phyloP scores from a whole-genome alignment of 2,329 filamentous ascomycete species.

The Fusarium fracticaudum region DNA sequence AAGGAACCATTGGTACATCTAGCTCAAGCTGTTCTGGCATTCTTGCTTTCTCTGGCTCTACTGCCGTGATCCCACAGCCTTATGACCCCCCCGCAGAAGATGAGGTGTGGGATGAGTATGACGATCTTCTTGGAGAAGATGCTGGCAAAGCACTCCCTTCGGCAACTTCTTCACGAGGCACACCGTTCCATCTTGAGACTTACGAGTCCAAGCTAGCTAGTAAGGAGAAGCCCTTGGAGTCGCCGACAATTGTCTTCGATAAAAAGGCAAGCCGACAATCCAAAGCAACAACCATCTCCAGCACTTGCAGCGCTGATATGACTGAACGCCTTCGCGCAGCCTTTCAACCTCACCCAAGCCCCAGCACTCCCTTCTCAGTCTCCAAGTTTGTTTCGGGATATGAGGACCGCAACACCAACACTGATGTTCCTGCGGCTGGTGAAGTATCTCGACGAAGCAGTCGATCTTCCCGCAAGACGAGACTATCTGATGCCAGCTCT shows the following conservation, averaged over 20 bases:
- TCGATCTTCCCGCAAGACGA: constrained; percentile 46
- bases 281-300: constrained; percentile 55
- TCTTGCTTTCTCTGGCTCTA: constrained; percentile 68
- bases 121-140: constrained; percentile 82
- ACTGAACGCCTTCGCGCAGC: constrained; percentile 61
- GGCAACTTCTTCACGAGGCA: constrained; percentile 64
- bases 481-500: constrained; percentile 58
- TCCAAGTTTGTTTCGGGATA: constrained; percentile 50
- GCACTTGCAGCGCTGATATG: constrained; percentile 65
- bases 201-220: constrained; percentile 53
- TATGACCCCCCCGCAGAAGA: constrained; percentile 76
- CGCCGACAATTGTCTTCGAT: constrained; percentile 55
- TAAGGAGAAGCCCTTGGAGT: constrained; percentile 55
- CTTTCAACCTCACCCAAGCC: constrained; percentile 54
- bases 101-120: constrained; percentile 94
- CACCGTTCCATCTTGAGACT: constrained; percentile 65
- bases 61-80: constrained; percentile 71
- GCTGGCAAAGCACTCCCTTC: constrained; percentile 57
- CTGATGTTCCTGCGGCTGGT: constrained; percentile 42
- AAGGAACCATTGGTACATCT: constrained; percentile 58
- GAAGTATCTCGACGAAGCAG: constrained; percentile 44
- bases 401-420: constrained; percentile 35
- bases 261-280: constrained; percentile 48
- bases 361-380: constrained; percentile 55
- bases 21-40: constrained; percentile 73